Evolutionary conservation across 179 eudicot species (phyloP).

Genomic region (Amaranthus tricolor): DNA sequence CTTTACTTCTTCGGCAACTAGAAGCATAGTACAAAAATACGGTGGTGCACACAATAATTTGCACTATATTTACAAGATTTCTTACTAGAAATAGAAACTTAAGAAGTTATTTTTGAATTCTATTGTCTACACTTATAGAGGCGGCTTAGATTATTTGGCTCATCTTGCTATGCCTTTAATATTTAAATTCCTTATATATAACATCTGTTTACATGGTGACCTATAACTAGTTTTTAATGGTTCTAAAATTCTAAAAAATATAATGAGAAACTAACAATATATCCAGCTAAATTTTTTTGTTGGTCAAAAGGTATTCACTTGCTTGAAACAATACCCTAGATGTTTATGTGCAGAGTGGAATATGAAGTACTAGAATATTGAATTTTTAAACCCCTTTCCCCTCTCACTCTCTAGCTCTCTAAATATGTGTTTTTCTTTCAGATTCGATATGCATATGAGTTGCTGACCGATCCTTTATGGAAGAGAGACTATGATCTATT

Average conservation of each 20-base stretch:
- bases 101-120: too few species aligned
- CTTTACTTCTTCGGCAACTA: too few species aligned
- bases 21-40: too few species aligned
- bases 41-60: too few species aligned
- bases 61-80: too few species aligned
- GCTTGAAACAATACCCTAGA: conserved; percentile 9
- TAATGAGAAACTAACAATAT: neutral
- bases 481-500: conserved; percentile 81
- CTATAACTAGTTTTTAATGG: neutral
- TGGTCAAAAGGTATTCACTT: neutral
- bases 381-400: neutral
- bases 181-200: too few species aligned
- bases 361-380: neutral
- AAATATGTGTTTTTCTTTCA: conserved; percentile 31
- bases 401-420: neutral
- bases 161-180: too few species aligned
- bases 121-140: too few species aligned
- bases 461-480: conserved; percentile 66
- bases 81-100: too few species aligned
- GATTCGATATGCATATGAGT: conserved; percentile 89
- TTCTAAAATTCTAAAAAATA: neutral
- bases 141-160: too few species aligned
- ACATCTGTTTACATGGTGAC: too few species aligned
- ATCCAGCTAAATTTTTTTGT: neutral
- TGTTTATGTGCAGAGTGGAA: neutral